Evolutionary conservation across 2,329 filamentous ascomycete genomes (phyloP), one percentile per base, ranked within the genome.

Genomic region (Tolypocladium tundrense): DNA sequence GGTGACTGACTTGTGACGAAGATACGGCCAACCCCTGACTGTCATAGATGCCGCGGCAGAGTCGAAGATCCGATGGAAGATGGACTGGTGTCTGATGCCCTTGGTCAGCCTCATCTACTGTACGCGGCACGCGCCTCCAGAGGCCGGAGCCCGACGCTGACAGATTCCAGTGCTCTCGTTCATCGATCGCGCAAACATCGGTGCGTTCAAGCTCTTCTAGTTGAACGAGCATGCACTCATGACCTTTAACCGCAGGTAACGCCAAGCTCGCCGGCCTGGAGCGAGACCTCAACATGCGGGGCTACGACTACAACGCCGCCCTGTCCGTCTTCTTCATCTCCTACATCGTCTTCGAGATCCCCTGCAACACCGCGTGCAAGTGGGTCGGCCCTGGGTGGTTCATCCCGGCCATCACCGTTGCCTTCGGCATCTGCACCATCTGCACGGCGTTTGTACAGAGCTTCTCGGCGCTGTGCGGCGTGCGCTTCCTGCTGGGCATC

Each of bases 181-280:
- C 68, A 86, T 87, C 60, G 85, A 88, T 64, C 76, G 85, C 27
- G 80, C 84, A 37, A 88, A 88, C 64, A 86, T 88, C 55, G 85
- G 83, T 83, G 68, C 59, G 71, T 62, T 35, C 9, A 19, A 14
- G 7, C 31, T 11, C 8, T n/a, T 35, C 16, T 5, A 21, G 3
- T n/a, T 6, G 27, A 5, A 11, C 2, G 27, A 11, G 27, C 31
- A 10, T n/a, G 9, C 16, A 8, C 31, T 42, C 19, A 51, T 19
- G 11, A 19, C 6, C 7, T 10, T 31, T 7, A 6, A 31, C 14
- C 24, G 14, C 52, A 81, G 79, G 82, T 37, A 86, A 86, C 66
- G 83, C 82, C 3, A 78, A 75, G 58, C 67, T 86, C 9, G 82
- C 81, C 2, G 81, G 81, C 0, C 71, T 86, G 7, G 79, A 83